phyloP scores from a whole-genome alignment of 1,284 basidiomycete genomes.

The Rhodofomes roseus region DNA sequence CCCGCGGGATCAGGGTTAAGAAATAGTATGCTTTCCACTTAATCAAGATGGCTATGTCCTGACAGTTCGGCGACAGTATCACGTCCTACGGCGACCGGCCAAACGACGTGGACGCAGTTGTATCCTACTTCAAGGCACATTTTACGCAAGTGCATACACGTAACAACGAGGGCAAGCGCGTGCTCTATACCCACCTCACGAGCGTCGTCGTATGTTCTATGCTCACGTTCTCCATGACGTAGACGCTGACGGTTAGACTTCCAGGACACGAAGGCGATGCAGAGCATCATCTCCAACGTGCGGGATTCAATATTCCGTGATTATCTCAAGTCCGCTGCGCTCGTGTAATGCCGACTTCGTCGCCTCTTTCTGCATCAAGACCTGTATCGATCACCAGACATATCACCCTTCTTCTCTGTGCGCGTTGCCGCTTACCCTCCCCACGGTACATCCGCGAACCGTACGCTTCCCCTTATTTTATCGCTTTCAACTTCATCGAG shows the following conservation, averaged over 20 bases:
- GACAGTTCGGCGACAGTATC: conserved; percentile 45
- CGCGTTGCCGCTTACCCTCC: too few species aligned
- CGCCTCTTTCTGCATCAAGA: neutral
- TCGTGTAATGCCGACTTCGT: conserved; percentile 20
- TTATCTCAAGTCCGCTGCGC: conserved; percentile 31
- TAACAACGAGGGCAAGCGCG: conserved; percentile 74
- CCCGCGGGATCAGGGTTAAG: conserved; percentile 59
- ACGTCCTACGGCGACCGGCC: conserved; percentile 75
- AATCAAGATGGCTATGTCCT: neutral
- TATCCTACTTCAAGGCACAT: conserved; percentile 80
- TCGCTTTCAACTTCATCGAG: neutral
- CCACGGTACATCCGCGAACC: neutral
- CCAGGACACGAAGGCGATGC: conserved; percentile 77
- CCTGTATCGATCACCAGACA: neutral
- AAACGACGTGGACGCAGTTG: conserved; percentile 76
- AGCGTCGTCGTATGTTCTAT: conserved; percentile 63
- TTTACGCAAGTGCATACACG: conserved; percentile 77
- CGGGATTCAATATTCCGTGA: conserved; percentile 34
- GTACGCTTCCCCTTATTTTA: neutral
- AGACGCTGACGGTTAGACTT: neutral
- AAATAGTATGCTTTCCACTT: conserved; percentile 60
- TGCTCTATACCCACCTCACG: conserved; percentile 76
- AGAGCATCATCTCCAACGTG: conserved; percentile 74
- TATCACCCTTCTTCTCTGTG: neutral
- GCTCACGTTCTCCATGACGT: neutral